These are phyloP conservation scores for Sporisorium sorghi DNA, from an alignment of 1,284 basidiomycete species.

Conservation along the genomic window DNA sequence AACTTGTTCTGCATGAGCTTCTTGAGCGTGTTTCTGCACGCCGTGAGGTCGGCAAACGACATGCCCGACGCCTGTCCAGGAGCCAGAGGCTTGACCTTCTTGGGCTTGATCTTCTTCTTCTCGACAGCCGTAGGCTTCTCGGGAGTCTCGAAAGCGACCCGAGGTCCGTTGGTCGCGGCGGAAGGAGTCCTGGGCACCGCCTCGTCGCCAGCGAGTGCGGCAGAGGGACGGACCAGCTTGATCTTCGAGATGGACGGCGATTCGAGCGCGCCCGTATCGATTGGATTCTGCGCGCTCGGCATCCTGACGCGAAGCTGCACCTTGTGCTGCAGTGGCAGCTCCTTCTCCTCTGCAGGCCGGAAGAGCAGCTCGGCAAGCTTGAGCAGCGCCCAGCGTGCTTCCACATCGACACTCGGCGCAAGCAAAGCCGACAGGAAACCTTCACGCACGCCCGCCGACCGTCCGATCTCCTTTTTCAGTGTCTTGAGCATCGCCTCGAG, in stretches of 20 bases:
- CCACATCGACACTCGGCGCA: slow-evolving; percentile 76
- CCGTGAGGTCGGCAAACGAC: slow-evolving; percentile 81
- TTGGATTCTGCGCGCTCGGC: slow-evolving; percentile 47
- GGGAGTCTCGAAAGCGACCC: slow-evolving; percentile 54
- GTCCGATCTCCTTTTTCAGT: slow-evolving; percentile 65
- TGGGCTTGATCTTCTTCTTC: slow-evolving; percentile 66
- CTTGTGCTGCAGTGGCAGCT: slow-evolving; percentile 59
- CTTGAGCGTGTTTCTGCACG: slow-evolving; percentile 83
- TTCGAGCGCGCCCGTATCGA: slow-evolving; percentile 24
- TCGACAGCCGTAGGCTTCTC: slow-evolving; percentile 63
- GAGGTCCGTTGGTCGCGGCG: slow-evolving; percentile 26
- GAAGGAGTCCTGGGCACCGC: slow-evolving; percentile 14
- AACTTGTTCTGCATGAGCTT: slow-evolving; percentile 78
- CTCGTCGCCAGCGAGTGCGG: slow-evolving; percentile 20
- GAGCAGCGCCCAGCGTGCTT: slow-evolving; percentile 89
- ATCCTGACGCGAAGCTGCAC: slow-evolving; percentile 75
- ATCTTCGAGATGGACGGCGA: slow-evolving; percentile 49
- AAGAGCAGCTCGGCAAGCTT: slow-evolving; percentile 92
- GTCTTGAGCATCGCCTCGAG: slow-evolving; percentile 71
- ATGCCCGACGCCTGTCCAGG: slow-evolving; percentile 80
- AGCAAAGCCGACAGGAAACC: slow-evolving; percentile 65
- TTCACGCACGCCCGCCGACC: slow-evolving; percentile 66
- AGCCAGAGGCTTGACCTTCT: slow-evolving; percentile 67
- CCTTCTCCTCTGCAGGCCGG: slow-evolving; percentile 73
- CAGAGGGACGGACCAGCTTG: slow-evolving; percentile 44